Evolutionary conservation across 1,284 basidiomycete genomes (phyloP).

Genomic region (Clitocybe nebularis): DNA sequence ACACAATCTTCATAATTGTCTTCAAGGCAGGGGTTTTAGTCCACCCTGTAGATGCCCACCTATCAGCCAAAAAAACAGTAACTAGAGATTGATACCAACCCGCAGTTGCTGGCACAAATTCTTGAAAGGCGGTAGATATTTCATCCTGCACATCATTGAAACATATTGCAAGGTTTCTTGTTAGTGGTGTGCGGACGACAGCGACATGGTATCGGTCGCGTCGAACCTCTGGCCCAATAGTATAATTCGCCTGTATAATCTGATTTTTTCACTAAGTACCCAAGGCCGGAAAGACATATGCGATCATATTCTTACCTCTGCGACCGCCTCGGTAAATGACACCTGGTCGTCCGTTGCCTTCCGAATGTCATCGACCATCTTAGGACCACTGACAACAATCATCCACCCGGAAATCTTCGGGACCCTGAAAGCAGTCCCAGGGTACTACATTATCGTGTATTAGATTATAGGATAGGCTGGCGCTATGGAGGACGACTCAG

Average conservation of each 20-base stretch:
- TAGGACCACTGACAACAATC: conserved; percentile 8
- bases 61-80: not conserved
- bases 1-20: conserved; percentile 17
- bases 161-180: conserved; percentile 11
- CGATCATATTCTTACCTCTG: conserved; percentile 4
- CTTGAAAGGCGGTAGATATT: conserved; percentile 10
- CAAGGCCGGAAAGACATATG: not conserved
- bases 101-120: conserved; percentile 11
- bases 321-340: conserved; percentile 6
- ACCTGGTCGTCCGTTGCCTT: conserved; percentile 9
- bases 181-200: conserved; percentile 13
- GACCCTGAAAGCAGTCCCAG: conserved; percentile 7
- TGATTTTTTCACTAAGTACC: too few relatives aligned
- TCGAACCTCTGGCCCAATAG: conserved; percentile 11
- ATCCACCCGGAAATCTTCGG: conserved; percentile 7
- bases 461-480: too few relatives aligned
- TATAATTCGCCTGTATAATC: conserved; percentile 12
- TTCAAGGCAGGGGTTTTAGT: conserved; percentile 10
- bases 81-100: not conserved
- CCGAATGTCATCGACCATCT: conserved; percentile 11
- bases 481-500: not conserved
- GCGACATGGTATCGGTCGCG: conserved; percentile 11
- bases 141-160: conserved; percentile 17
- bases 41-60: conserved; percentile 15
- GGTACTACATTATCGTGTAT: conserved; percentile 5